A percentile compares a stretch with the other conserved stretches of the same genome.
Evolutionary conservation across 768 basidiomycete species (phyloP).

Genomic region (Stropharia rugosoannulata): DNA sequence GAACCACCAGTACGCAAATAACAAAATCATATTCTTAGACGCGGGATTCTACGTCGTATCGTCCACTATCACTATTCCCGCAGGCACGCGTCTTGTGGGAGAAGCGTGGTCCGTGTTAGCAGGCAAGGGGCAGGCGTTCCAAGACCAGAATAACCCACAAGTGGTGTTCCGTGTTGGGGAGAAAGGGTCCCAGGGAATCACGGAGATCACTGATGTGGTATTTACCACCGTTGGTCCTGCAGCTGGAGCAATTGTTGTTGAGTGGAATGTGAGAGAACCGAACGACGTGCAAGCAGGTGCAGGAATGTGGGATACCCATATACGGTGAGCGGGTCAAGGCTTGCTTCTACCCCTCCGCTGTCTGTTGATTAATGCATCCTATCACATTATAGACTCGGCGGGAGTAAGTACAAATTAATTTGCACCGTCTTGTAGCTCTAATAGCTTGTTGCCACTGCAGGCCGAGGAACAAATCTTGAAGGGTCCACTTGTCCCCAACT

Average conservation of each 20-base stretch:
- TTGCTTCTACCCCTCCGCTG: not conserved
- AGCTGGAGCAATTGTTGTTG: constrained; percentile 64
- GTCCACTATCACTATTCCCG: constrained; percentile 55
- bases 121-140: constrained; percentile 47
- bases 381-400: constrained; percentile 16
- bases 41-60: constrained; percentile 61
- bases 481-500: constrained; percentile 40
- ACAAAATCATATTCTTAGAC: constrained; percentile 84
- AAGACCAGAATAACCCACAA: constrained; percentile 40
- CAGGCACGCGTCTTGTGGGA: constrained; percentile 57
- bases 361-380: not conserved
- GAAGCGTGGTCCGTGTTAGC: constrained; percentile 63
- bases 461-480: constrained; percentile 54
- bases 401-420: constrained; percentile 25
- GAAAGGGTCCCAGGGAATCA: constrained; percentile 44
- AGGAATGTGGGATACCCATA: constrained; percentile 61
- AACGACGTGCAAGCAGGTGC: constrained; percentile 50
- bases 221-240: constrained; percentile 59
- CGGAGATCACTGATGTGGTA: constrained; percentile 66
- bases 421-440: constrained; percentile 10
- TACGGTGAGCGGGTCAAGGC: constrained; percentile 27
- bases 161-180: constrained; percentile 52
- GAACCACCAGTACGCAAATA: constrained; percentile 54
- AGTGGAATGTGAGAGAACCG: constrained; percentile 65
- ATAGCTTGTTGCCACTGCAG: constrained; percentile 22